These are phyloP conservation scores for Inonotus hispidus DNA, from an alignment of 1,284 basidiomycete species.

Conservation along the genomic window DNA sequence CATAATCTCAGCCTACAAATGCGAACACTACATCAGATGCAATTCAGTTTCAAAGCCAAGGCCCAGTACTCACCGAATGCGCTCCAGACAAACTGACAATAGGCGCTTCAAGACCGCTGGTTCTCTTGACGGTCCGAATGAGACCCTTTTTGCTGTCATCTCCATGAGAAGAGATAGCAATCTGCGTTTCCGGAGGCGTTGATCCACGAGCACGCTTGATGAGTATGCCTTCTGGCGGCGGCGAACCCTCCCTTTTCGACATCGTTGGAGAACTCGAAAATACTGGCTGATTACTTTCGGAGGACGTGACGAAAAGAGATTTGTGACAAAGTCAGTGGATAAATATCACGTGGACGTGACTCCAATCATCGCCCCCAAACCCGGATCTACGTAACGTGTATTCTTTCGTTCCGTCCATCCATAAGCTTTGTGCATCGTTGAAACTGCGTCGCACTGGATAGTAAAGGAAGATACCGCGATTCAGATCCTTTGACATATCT, in stretches of 20 bases:
- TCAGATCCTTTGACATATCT: not conserved
- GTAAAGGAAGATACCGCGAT: no score
- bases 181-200: slow-evolving; percentile 59
- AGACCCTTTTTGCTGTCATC: slow-evolving; percentile 70
- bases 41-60: not conserved
- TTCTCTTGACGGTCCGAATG: slow-evolving; percentile 71
- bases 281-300: not conserved
- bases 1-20: slow-evolving; percentile 61
- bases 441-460: no score
- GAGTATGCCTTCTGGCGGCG: slow-evolving; percentile 46
- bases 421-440: not conserved
- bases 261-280: slow-evolving; percentile 31
- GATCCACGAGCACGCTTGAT: slow-evolving; percentile 61
- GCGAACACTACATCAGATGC: not conserved
- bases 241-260: slow-evolving; percentile 63
- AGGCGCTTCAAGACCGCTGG: slow-evolving; percentile 73
- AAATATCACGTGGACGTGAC: not conserved
- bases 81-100: slow-evolving; percentile 75
- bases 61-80: slow-evolving; percentile 52
- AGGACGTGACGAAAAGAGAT: not conserved
- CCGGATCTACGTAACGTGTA: no score
- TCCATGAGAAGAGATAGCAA: slow-evolving; percentile 66
- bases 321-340: not conserved
- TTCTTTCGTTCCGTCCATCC: no score
- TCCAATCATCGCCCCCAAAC: no score